Evolutionary conservation across 2,329 filamentous ascomycete genomes (phyloP), one percentile per base, ranked within the genome.

Genomic region (Neopestalotiopsis clavispora): DNA sequence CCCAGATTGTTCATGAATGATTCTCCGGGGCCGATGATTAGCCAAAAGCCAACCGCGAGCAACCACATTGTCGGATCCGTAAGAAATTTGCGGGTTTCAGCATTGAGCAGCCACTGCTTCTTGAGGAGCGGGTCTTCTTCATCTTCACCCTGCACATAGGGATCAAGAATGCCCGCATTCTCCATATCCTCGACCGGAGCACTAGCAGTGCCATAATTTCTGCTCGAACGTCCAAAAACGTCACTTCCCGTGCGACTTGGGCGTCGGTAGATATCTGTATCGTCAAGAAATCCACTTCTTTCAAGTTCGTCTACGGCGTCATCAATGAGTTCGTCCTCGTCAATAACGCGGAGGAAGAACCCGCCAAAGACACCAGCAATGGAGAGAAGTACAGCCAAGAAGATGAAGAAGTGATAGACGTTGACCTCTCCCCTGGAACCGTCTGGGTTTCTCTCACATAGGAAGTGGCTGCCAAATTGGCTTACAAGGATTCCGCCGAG

Each of bases 1-100:
- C 96, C 96, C 10, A 99, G 84, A 75, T 98, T 99, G 82, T 98
- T 99, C 82, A 98, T 94, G 79, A 98, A 99, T 12, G 95, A 93
- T 81, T 99, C 96, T n/a, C 95, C 95, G 0, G 96, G 95, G 0
- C 96, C 96, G 67, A 95, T 93, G 74, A 97, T 93, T 71, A 98
- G 87, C 80, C 98, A 94, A 81, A 99, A 98, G 23, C 94, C 95
- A 0, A 91, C 84, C 0, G 95, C 94, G 73, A 99, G 91, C 78
- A 91, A 93, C 95, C 95, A 99, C 95, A 98, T 98, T 13, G 94
- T 98, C 70, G 88, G 90, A 74, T 99, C 96, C 30, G 89, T 86
- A 10, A 99, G 85, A 79, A 98, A 99, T 3, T 90, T 86, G 13
- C 90, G 86, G 0, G 96, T 98, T 78, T 98, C 95, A 59, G 93